Base-by-base conservation (phyloP, 495 filamentous ascomycete genomes). In the Sabuloglossum arenarium region DNA sequence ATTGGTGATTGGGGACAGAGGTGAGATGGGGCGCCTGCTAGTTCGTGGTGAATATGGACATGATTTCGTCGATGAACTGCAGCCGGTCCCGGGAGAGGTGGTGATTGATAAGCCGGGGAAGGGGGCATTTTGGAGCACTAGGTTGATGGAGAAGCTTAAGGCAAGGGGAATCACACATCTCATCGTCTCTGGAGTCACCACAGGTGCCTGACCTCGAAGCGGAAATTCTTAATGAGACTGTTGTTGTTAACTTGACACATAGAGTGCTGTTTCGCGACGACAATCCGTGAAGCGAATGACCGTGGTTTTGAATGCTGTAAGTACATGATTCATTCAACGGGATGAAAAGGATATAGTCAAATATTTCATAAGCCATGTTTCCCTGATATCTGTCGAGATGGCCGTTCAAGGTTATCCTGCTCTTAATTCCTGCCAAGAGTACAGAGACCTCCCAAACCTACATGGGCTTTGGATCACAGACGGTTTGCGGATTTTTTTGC, bases 1-100 rank as follows among this genome's bases (percentile, higher is more conserved):
- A 6, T 66, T 75, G 50, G 70, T 68, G 23, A 77, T 78, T 50
- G 73, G 53, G 72, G 28, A 76, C 66, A 58, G 73, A 66, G 27
- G 73, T 66, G 68, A 72, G 49, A 60, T 61, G 51, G 59, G 60
- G 16, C 4, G 62, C 14, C 43, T 61, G 23, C 56, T 62, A 10
- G 42, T 57, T 10, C 32, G 61, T 53, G 56, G 62, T 29, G 56
- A 66, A 58, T 60, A 67, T 74, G 76, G 68, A 63, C 72, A 61
- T 69, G 53, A 54, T 23, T 27, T 66, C 23, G 46, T 66, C 28
- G 61, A 66, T 51, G 64, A 66, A 43, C 53, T 66, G 24, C 31
- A 59, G 43, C 64, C 64, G 6, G 32, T 65, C 31, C 64, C 64
- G 29, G 61, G 63, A 23, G 64, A 66, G 29, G 59, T 66, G 28